Evolutionary conservation across 345 rosid species (phyloP).

Genomic region (Aquilaria malaccensis): DNA sequence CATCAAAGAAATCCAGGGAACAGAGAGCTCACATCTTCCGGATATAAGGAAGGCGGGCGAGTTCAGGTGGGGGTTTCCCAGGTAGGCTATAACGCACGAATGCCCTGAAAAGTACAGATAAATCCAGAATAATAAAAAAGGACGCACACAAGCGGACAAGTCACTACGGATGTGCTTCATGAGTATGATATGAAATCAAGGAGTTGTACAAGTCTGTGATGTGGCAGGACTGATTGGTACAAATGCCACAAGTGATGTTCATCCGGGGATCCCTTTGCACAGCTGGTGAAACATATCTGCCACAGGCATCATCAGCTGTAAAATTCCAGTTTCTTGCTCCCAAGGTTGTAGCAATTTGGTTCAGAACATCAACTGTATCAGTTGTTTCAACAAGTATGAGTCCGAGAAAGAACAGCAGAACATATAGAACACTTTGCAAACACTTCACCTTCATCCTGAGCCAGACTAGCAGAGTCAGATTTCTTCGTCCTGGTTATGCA

Average conservation of each 20-base stretch:
- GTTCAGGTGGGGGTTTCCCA: constrained; percentile 59
- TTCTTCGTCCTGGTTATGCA: neutral
- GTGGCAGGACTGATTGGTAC: constrained; percentile 32
- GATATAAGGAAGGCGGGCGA: constrained; percentile 48
- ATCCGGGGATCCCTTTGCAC: constrained; percentile 13
- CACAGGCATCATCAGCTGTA: constrained; percentile 35
- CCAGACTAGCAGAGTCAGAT: constrained; percentile 23
- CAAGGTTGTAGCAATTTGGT: constrained; percentile 35
- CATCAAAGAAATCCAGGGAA: neutral
- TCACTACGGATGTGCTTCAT: neutral
- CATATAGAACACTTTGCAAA: neutral
- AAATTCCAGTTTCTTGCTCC: constrained; percentile 47
- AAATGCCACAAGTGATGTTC: constrained; percentile 24
- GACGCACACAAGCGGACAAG: neutral
- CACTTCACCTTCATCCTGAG: constrained; percentile 33
- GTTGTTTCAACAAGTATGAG: neutral
- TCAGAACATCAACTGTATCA: constrained; percentile 40
- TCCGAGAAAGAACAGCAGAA: neutral
- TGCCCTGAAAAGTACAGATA: constrained; percentile 19
- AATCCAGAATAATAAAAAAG: constrained; percentile 1
- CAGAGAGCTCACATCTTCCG: constrained; percentile 34
- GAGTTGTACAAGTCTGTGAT: constrained; percentile 24
- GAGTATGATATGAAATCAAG: neutral
- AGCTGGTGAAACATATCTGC: constrained; percentile 17
- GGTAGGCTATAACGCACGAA: constrained; percentile 51